Conservation (phyloP, 306 rosid genomes). For the Sindora glabra region DNA sequence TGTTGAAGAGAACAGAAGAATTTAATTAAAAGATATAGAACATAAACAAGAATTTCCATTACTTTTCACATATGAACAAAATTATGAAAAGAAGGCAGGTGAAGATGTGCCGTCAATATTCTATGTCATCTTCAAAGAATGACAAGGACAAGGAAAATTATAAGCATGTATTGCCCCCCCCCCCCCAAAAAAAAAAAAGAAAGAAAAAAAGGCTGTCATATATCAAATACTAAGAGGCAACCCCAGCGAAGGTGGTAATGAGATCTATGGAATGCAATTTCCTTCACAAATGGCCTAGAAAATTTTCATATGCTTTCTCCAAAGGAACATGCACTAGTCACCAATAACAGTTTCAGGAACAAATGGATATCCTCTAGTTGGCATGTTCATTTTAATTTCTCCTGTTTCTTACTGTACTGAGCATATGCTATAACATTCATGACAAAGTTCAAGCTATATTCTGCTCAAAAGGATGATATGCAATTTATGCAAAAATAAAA, state of each 20-base stretch:
- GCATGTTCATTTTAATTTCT: too few species aligned
- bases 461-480: too few species aligned
- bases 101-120: neutral
- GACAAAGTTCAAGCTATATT: neutral
- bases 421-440: neutral
- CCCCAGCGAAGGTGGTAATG: neutral
- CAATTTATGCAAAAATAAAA: too few species aligned
- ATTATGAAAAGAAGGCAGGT: neutral
- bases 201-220: too few species aligned
- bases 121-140: neutral
- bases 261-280: neutral
- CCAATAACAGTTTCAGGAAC: neutral
- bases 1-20: conserved; percentile 2
- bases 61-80: neutral
- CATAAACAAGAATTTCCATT: neutral
- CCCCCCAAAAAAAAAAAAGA: too few species aligned
- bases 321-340: neutral
- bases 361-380: too few species aligned
- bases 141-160: neutral
- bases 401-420: too few species aligned
- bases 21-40: neutral
- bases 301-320: neutral
- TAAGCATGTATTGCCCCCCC: neutral
- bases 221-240: too few species aligned
- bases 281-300: neutral